These are phyloP conservation scores for Colletotrichum navitas DNA, from an alignment of 2,329 filamentous ascomycete genomes.

Conservation along the genomic window DNA sequence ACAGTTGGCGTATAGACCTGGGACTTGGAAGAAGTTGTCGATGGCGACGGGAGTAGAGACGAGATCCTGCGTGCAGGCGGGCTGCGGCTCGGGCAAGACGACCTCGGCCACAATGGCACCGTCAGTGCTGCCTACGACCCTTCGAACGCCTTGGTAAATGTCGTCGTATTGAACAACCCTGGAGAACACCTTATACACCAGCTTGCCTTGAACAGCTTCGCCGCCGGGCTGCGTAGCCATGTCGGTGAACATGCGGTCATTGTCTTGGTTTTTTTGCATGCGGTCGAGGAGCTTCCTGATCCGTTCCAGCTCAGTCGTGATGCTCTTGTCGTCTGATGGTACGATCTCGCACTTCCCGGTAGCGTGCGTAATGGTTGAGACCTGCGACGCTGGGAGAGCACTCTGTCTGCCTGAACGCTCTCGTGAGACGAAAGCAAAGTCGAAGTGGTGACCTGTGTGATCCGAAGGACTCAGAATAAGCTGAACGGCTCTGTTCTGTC, in stretches of 20 bases:
- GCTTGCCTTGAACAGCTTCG: background rate
- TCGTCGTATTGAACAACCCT: constrained; percentile 1
- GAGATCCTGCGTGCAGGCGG: background rate
- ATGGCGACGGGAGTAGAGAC: constrained; percentile 7
- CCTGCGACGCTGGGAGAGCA: background rate
- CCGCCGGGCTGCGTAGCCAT: background rate
- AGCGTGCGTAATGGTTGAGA: background rate
- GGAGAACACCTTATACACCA: constrained; percentile 1
- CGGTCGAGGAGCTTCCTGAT: background rate
- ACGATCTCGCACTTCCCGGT: background rate
- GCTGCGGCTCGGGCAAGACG: background rate
- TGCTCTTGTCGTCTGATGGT: background rate
- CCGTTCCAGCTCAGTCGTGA: background rate
- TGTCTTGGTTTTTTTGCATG: background rate
- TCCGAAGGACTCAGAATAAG: background rate
- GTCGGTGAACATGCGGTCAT: background rate
- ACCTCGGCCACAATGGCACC: background rate
- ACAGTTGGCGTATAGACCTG: constrained; percentile 42
- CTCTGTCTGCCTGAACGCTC: too few relatives aligned
- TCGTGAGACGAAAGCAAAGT: background rate
- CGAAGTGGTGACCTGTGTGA: background rate
- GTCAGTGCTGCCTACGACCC: background rate
- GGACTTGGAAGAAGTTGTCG: constrained; percentile 25
- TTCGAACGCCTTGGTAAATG: background rate
- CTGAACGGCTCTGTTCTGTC: background rate